Evolutionary conservation across 257 asterid genomes (phyloP).

Genomic region (Hygrophila difformis): DNA sequence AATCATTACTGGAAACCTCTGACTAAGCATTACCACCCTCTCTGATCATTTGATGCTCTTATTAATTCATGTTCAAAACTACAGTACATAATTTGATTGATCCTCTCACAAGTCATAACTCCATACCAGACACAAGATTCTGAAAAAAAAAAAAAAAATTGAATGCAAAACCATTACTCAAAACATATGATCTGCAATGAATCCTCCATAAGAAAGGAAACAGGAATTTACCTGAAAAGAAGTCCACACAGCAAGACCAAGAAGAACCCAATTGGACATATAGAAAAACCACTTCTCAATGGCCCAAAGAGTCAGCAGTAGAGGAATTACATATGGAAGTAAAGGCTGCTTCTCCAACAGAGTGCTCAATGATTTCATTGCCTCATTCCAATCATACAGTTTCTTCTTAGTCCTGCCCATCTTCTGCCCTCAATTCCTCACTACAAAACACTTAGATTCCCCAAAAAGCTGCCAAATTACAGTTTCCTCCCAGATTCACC

Average conservation of each 20-base stretch:
- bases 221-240: slow-evolving; percentile 56
- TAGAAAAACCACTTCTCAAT: slow-evolving; percentile 85
- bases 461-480: no score
- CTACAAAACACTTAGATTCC: no score
- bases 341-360: slow-evolving; percentile 63
- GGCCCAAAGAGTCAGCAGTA: slow-evolving; percentile 55
- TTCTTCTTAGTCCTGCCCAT: slow-evolving; percentile 62
- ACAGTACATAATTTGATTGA: no score
- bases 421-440: not conserved
- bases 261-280: slow-evolving; percentile 85
- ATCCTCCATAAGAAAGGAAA: not conserved
- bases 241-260: slow-evolving; percentile 79
- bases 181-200: not conserved
- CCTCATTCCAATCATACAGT: slow-evolving; percentile 35
- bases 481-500: no score
- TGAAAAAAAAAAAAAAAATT: no score
- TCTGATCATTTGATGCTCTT: no score
- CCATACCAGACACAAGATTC: no score
- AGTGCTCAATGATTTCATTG: slow-evolving; percentile 39
- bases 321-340: slow-evolving; percentile 50
- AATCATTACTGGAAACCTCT: no score
- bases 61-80: no score
- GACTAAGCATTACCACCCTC: no score
- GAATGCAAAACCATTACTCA: no score
- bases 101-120: no score